Conservation (phyloP, 495 filamentous ascomycete species). For the Penicillium maclennaniae region DNA sequence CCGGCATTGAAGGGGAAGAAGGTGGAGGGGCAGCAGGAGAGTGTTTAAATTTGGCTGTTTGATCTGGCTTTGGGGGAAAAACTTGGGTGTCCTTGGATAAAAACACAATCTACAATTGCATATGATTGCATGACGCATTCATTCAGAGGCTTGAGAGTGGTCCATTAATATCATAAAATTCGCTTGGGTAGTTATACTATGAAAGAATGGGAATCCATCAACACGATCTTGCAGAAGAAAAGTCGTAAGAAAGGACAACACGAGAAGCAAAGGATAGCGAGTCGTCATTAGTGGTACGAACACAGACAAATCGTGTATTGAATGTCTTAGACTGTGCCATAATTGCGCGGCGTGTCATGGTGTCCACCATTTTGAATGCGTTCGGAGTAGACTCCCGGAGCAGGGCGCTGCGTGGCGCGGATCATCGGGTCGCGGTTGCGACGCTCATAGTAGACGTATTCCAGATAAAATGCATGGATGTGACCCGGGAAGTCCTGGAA, state of each 20-base stretch:
- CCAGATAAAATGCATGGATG: conserved; percentile 87
- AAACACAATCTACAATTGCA: neutral
- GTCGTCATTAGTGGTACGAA: neutral
- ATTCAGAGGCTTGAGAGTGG: neutral
- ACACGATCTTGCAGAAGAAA: neutral
- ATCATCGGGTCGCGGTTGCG: conserved; percentile 54
- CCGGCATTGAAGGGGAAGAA: conserved; percentile 62
- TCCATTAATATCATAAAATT: neutral
- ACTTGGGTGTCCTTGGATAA: conserved; percentile 1
- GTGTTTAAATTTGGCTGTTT: conserved; percentile 5
- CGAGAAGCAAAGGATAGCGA: neutral
- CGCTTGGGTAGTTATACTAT: neutral
- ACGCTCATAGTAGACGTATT: conserved; percentile 81
- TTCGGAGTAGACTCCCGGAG: conserved; percentile 78
- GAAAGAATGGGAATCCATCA: neutral
- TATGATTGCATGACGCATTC: neutral
- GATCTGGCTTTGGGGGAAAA: neutral
- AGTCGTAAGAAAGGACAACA: neutral
- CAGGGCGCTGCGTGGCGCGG: conserved; percentile 40
- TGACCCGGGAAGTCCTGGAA: conserved; percentile 68
- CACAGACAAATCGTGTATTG: neutral
- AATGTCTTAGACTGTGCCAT: conserved; percentile 45
- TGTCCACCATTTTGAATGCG: conserved; percentile 68
- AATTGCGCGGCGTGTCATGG: conserved; percentile 25
- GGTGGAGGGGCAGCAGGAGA: conserved; percentile 16